A percentile compares a stretch with the other conserved stretches of the same genome.
phyloP scores from a whole-genome alignment of 2,329 filamentous ascomycete species.

The Tolypocladium ovalisporum region DNA sequence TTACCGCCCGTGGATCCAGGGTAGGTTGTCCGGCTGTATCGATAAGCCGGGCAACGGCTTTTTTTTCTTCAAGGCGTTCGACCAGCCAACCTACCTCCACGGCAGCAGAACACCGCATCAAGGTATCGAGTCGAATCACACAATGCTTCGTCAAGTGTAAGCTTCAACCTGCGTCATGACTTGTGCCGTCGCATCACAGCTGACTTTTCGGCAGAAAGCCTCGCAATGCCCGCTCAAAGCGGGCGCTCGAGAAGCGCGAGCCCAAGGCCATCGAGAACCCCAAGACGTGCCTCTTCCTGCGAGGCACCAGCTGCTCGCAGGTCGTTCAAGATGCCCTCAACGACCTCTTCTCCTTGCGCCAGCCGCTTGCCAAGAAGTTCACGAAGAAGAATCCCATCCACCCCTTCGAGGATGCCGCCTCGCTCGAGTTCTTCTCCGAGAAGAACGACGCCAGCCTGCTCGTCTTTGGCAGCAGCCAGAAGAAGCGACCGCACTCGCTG shows the following conservation, averaged over 20 bases:
- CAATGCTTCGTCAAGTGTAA: constrained; percentile 40
- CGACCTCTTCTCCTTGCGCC: constrained; percentile 76
- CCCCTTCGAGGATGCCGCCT: constrained; percentile 82
- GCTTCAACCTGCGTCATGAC: constrained; percentile 5
- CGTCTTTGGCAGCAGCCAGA: constrained; percentile 74
- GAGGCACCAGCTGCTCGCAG: constrained; percentile 76
- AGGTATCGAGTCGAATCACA: constrained; percentile 7
- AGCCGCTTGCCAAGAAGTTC: constrained; percentile 79
- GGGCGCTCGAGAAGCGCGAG: constrained; percentile 85
- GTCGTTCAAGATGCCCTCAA: constrained; percentile 72
- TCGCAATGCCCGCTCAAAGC: constrained; percentile 77
- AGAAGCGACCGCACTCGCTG: constrained; percentile 90
- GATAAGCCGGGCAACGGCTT: constrained; percentile 16
- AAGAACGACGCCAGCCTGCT: constrained; percentile 91
- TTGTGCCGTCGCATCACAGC: background rate
- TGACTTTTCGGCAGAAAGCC: constrained; percentile 35
- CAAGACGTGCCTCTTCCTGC: constrained; percentile 81
- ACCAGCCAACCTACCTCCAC: background rate
- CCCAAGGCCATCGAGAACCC: constrained; percentile 84
- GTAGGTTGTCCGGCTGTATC: constrained; percentile 14
- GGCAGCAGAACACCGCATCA: background rate
- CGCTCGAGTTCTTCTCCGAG: constrained; percentile 87
- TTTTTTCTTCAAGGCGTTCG: constrained; percentile 12
- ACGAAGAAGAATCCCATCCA: constrained; percentile 95
- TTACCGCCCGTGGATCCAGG: background rate